A percentile compares a stretch with the other conserved stretches of the same genome.
Conservation (phyloP, 345 rosid species). For the Brassica rapa region DNA sequence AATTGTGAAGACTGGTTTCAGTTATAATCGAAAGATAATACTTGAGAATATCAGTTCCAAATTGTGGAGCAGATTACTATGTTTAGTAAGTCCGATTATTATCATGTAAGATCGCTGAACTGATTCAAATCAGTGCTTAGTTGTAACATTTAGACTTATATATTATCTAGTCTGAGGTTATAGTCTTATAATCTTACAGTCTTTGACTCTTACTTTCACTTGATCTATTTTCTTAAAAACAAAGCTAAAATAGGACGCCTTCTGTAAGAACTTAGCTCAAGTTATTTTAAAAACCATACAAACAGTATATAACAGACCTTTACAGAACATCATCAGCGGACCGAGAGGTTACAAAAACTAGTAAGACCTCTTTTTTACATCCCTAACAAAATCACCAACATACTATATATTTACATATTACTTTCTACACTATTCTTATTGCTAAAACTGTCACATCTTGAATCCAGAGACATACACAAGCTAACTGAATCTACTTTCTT, state of each 20-base stretch:
- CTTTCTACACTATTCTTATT: neutral
- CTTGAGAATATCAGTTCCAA: neutral
- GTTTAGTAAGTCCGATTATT: neutral
- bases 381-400: neutral
- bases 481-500: slow-evolving; percentile 18
- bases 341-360: neutral
- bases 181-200: neutral
- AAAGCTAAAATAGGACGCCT: too few species aligned
- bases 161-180: neutral
- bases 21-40: neutral
- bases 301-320: neutral
- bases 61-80: neutral
- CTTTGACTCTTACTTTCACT: neutral
- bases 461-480: slow-evolving; percentile 31
- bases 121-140: neutral
- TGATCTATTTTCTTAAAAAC: too few species aligned
- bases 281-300: neutral
- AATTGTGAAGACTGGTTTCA: neutral
- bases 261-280: neutral
- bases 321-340: neutral
- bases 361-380: slow-evolving; percentile 3
- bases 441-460: slow-evolving; percentile 27
- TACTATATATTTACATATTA: neutral
- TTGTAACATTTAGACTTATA: neutral
- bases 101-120: neutral